phyloP scores from a whole-genome alignment of 495 filamentous ascomycete species.

The Daldinia bambusicola region DNA sequence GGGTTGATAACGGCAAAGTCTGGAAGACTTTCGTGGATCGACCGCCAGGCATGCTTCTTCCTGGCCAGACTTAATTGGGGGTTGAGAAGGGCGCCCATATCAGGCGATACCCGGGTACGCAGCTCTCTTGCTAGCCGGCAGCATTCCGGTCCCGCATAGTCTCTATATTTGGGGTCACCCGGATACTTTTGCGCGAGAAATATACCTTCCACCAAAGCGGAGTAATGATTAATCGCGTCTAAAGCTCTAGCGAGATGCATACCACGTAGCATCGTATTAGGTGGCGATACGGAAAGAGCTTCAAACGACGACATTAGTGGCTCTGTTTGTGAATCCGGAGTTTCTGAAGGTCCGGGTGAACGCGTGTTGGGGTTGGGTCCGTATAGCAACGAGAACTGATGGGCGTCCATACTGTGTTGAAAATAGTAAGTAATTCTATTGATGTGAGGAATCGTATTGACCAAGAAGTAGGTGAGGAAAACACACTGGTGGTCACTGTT shows the following conservation, averaged over 20 bases:
- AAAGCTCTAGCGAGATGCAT: slow-evolving; percentile 4
- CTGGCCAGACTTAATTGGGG: not conserved
- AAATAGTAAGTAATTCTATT: too few species aligned
- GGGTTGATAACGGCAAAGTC: not conserved
- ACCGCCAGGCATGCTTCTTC: slow-evolving; percentile 5
- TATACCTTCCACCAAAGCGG: not conserved
- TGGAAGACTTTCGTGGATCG: slow-evolving; percentile 10
- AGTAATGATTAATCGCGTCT: slow-evolving; percentile 1
- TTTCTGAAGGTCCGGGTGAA: too few species aligned
- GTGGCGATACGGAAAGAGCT: not conserved
- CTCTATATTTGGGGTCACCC: not conserved
- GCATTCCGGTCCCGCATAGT: not conserved
- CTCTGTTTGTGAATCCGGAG: too few species aligned
- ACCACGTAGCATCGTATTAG: not conserved
- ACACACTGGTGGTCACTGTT: too few species aligned
- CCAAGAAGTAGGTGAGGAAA: too few species aligned
- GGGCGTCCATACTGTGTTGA: too few species aligned
- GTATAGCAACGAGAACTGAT: not conserved
- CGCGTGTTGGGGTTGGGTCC: too few species aligned
- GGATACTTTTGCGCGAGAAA: not conserved
- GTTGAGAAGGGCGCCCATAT: not conserved
- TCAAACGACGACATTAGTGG: too few species aligned
- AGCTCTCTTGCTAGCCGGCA: not conserved
- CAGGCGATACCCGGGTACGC: not conserved
- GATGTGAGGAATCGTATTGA: too few species aligned